Base-by-base conservation (phyloP, 2,329 filamentous ascomycete species). In the Pyrenophora graminea region DNA sequence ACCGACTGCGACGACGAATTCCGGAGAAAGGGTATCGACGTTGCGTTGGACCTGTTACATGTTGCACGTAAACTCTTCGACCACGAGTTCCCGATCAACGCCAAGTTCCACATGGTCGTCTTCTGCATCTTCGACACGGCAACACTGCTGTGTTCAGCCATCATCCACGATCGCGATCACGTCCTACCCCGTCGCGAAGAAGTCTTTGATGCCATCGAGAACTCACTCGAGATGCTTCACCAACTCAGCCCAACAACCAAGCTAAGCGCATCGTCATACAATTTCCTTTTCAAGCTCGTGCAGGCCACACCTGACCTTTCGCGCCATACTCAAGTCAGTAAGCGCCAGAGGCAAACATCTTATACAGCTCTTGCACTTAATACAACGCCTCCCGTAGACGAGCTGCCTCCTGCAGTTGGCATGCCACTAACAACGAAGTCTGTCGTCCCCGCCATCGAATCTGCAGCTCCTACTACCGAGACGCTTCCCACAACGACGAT, bases 41-140 rank as follows among this genome's bases (percentile, higher is more conserved):
- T 76, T 34, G 72, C 75, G 9, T 56, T 82, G 15, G 74, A 74
- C 39, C 62, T 81, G 2, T 73, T 82, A 53, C 52, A 63, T 2
- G 66, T 71, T 1, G 68, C 79, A 4, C 71, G 71, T 18, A 58
- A 63, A 12, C 72, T 81, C 8, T 79, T 80, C 44, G 66, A 78
- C 15, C 70, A 76, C 31, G 69, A 77, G 7, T 77, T 74, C 40
- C 77, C 78, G 0, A 66, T 76, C 10, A 77, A 80, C 38, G 73
- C 76, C 5, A 80, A 78, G 31, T 81, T 80, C 36, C 77, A 81
- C 55, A 74, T 79, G 44, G 75, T 79, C 5, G 67, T 79, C 0
- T 82, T 82, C 48, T 71, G 73, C 37, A 76, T 81, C 27, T 83
- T 83, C 39, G 79, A 83, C 53, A 80, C 78, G 0, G 75, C 79